Evolutionary conservation across 768 basidiomycete species (phyloP), one percentile per base, ranked within the genome.

Genomic region (Galerina marginata): DNA sequence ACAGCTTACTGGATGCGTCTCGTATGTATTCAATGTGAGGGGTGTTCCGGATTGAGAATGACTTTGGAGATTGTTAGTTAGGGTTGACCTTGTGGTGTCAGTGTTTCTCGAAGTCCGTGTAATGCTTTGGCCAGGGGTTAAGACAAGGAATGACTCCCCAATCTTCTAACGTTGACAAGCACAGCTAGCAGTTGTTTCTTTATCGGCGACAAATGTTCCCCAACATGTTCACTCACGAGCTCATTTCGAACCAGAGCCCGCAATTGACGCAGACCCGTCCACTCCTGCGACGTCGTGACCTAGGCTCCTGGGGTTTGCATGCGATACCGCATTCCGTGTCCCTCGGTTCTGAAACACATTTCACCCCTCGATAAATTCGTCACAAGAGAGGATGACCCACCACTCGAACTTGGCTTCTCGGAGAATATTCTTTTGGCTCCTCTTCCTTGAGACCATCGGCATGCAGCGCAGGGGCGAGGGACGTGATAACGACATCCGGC

Each of bases 101-200:
- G 29, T 7, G 7, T 33, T 33, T 33, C 7, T 33, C 7, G 29
- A 33, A 33, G 29, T 33, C 29, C 29, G 7, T 33, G 29, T 7
- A 33, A 4, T 6, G 43, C 44, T 20, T 38, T 39, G 9, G 20
- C 20, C 20, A 20, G 20, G 56, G 59, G 15, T 59, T 67, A 26
- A 59, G 46, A 25, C 33, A 40, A 48, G 36, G 47, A 47, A 62
- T 49, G 42, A 67, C 56, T 20, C 72, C 72, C 72, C 69, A 71
- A 43, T 71, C 61, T 55, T 59, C 53, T 9, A 59, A 42, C 0
- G 64, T 59, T 72, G 67, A 44, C 70, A 68, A 38, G 47, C 40
- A 42, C 36, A 26, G n/a, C n/a, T 11, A n/a, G 26, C 36, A 37
- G 46, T 11, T 16, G 1, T 56, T 54, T 54, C 53, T 54, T 54